phyloP scores from a whole-genome alignment of 1,139 yeast genomes.

The Yamadazyma atmosphaerica region DNA sequence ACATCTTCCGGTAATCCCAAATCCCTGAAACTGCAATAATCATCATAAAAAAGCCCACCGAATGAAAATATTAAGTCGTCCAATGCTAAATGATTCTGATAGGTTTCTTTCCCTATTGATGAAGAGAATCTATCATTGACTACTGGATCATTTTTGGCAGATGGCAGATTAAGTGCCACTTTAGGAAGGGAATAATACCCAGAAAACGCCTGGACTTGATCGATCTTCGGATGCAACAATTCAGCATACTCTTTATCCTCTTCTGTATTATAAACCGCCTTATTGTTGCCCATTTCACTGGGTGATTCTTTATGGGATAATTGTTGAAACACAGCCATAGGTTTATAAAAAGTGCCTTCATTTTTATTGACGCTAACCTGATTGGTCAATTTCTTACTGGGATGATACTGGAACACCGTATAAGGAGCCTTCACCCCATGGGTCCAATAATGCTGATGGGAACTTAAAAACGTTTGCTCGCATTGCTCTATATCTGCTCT shows the following conservation, averaged over 20 bases:
- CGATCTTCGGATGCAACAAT: constrained; percentile 14
- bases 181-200: constrained; percentile 34
- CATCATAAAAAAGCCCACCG: constrained; percentile 36
- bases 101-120: constrained; percentile 9
- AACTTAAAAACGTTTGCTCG: background rate
- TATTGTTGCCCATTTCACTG: constrained; percentile 4
- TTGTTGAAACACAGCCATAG: constrained; percentile 26
- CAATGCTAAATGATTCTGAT: constrained; percentile 35
- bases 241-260: constrained; percentile 6
- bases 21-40: constrained; percentile 22
- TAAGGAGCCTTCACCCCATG: constrained; percentile 32
- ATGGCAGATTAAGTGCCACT: constrained; percentile 26
- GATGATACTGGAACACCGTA: constrained; percentile 26
- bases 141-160: constrained; percentile 11
- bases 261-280: constrained; percentile 3
- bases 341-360: constrained; percentile 26
- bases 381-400: constrained; percentile 15
- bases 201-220: constrained; percentile 24
- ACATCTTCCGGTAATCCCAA: constrained; percentile 38
- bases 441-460: constrained; percentile 22
- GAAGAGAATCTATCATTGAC: constrained; percentile 12
- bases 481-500: background rate
- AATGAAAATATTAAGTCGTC: constrained; percentile 36
- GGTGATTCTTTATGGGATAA: constrained; percentile 17
- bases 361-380: constrained; percentile 18